phyloP scores from a whole-genome alignment of 176 grass and related monocot species.

The Aegilops sharonensis region DNA sequence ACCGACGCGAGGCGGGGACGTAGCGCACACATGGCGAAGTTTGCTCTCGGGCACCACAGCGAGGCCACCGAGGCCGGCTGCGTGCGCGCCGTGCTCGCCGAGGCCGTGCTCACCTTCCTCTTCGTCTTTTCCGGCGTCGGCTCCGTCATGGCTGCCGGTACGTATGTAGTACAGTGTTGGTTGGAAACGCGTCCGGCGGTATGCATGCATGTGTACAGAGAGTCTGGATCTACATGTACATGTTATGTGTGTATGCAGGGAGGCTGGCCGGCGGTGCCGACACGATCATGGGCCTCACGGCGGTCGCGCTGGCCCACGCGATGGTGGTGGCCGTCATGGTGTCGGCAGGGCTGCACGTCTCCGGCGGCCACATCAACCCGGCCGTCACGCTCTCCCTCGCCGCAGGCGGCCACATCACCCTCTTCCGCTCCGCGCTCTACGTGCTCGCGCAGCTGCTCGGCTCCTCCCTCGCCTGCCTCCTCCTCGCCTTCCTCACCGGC shows the following conservation, averaged over 20 bases:
- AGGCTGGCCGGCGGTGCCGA: constrained; percentile 58
- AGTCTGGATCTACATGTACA: neutral
- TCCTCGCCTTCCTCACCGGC: constrained; percentile 63
- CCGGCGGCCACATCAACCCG: constrained; percentile 81
- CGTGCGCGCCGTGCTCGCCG: constrained; percentile 63
- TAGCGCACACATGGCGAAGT: constrained; percentile 50
- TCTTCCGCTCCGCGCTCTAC: constrained; percentile 76
- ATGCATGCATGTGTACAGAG: neutral
- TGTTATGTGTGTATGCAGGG: constrained; percentile 1
- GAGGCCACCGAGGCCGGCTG: constrained; percentile 64
- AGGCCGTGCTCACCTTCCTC: constrained; percentile 89
- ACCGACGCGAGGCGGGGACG: neutral
- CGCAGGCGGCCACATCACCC: constrained; percentile 59
- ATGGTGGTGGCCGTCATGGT: constrained; percentile 76
- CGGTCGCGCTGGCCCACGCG: constrained; percentile 71
- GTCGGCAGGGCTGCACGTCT: constrained; percentile 80
- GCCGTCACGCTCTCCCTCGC: constrained; percentile 77
- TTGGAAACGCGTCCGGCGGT: neutral
- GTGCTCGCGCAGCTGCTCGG: constrained; percentile 54
- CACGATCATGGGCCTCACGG: constrained; percentile 67
- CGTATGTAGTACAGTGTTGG: neutral
- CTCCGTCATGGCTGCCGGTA: constrained; percentile 72
- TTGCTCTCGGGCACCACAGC: constrained; percentile 57
- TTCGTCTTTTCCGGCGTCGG: constrained; percentile 88
- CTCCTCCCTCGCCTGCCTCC: constrained; percentile 57